Conservation (phyloP, 495 filamentous ascomycete genomes). For the Annulohypoxylon stygium region DNA sequence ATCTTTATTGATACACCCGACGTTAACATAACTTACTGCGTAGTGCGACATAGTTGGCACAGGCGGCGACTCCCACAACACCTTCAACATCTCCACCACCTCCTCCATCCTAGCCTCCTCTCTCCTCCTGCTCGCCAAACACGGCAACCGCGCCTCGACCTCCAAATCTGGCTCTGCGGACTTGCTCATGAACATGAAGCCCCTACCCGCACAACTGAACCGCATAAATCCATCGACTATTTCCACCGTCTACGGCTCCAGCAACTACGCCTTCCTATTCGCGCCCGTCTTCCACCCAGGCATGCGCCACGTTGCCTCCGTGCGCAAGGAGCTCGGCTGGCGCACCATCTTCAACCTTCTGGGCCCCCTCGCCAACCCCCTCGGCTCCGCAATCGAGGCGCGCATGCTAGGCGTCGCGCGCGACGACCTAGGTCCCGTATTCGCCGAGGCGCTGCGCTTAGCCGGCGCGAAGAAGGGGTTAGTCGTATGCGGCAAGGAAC, state of each 20-base stretch:
- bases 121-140: conserved; percentile 86
- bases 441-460: conserved; percentile 84
- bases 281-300: conserved; percentile 96
- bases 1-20: not conserved
- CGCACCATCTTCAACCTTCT: conserved; percentile 97
- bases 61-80: conserved; percentile 94
- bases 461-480: conserved; percentile 85
- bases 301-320: conserved; percentile 85
- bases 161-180: conserved; percentile 97
- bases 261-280: conserved; percentile 96
- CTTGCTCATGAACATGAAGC: conserved; percentile 78
- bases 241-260: conserved; percentile 73
- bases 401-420: conserved; percentile 93
- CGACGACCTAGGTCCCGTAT: conserved; percentile 83
- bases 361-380: conserved; percentile 90
- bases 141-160: conserved; percentile 96
- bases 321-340: conserved; percentile 86
- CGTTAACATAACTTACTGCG: not conserved
- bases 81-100: conserved; percentile 97
- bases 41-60: conserved; percentile 98
- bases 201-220: conserved; percentile 76
- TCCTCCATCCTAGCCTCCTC: conserved; percentile 91
- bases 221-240: conserved; percentile 79
- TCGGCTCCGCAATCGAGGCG: conserved; percentile 83
- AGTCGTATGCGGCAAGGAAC: conserved; percentile 93